These are phyloP conservation scores for Phytophthora agathidicida DNA, from an alignment of 352 stramenopile species.

Conservation along the genomic window DNA sequence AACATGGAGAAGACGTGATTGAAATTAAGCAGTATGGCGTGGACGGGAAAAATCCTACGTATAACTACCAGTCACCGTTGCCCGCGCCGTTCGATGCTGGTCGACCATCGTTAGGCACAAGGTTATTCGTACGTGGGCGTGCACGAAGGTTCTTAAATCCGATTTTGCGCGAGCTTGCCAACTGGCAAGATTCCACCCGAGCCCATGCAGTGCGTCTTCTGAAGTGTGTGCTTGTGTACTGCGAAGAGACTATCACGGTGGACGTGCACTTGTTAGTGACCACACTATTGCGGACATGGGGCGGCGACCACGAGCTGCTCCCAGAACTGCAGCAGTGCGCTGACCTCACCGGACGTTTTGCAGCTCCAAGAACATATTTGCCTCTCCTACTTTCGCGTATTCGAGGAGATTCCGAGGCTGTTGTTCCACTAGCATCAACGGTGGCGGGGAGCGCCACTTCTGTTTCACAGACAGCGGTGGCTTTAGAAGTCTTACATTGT, in stretches of 20 bases:
- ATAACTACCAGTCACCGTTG: conserved; percentile 86
- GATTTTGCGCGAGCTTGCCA: conserved; percentile 90
- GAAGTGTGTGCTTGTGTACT: conserved; percentile 91
- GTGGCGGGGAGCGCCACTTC: conserved; percentile 22
- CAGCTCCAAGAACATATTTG: conserved; percentile 69
- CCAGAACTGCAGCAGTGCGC: conserved; percentile 40
- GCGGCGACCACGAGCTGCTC: conserved; percentile 34
- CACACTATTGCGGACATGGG: conserved; percentile 67
- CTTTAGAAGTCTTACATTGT: conserved; percentile 56
- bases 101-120: conserved; percentile 89
- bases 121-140: conserved; percentile 91
- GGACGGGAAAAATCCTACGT: conserved; percentile 86
- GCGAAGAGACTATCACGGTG: conserved; percentile 94
- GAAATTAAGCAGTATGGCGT: conserved; percentile 95
- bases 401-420: conserved; percentile 54
- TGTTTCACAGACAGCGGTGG: conserved; percentile 25
- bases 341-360: conserved; percentile 68
- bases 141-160: conserved; percentile 90
- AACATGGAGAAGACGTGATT: conserved; percentile 87
- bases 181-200: conserved; percentile 90
- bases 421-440: conserved; percentile 20
- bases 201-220: conserved; percentile 88
- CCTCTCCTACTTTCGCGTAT: conserved; percentile 65
- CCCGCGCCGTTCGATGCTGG: conserved; percentile 77
- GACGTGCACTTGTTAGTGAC: conserved; percentile 82